Evolutionary conservation across 2,329 filamentous ascomycete species (phyloP).

Genomic region (Fusarium coffeatum): DNA sequence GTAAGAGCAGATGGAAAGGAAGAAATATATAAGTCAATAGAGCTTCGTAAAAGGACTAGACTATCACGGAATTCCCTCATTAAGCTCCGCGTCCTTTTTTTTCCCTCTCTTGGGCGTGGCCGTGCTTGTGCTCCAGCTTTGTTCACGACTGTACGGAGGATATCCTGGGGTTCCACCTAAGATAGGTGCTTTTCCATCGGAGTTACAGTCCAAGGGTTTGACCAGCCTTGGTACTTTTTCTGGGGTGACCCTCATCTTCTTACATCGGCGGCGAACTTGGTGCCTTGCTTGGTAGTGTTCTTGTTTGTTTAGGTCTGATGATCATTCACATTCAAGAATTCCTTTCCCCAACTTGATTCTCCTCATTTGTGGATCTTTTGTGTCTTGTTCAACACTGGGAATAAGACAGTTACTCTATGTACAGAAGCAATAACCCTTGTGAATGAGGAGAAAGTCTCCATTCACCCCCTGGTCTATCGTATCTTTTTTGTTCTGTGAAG

Average conservation of each 20-base stretch:
- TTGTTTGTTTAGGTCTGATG: neutral
- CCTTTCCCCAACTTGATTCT: conserved; percentile 14
- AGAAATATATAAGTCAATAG: conserved; percentile 37
- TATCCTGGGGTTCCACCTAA: conserved; percentile 28
- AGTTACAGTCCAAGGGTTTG: conserved; percentile 12
- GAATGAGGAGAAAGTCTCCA: neutral
- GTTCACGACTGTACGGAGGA: neutral
- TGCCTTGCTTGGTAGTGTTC: conserved; percentile 13
- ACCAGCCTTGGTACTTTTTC: conserved; percentile 28
- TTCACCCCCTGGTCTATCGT: neutral
- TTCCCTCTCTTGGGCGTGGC: neutral
- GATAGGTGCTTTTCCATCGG: conserved; percentile 13
- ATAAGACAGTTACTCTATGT: neutral
- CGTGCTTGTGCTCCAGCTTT: conserved; percentile 9
- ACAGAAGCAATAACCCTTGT: neutral
- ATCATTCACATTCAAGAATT: neutral
- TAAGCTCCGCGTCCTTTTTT: conserved; percentile 31
- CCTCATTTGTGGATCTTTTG: conserved; percentile 34
- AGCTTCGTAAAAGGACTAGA: conserved; percentile 13
- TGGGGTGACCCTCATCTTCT: conserved; percentile 29
- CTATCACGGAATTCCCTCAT: conserved; percentile 40
- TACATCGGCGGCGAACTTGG: conserved; percentile 29
- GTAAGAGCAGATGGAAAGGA: conserved; percentile 17
- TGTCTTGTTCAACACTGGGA: neutral
- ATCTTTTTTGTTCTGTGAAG: conserved; percentile 1